Base-by-base conservation (phyloP, 2,329 filamentous ascomycete genomes). In the Polychaeton citri region DNA sequence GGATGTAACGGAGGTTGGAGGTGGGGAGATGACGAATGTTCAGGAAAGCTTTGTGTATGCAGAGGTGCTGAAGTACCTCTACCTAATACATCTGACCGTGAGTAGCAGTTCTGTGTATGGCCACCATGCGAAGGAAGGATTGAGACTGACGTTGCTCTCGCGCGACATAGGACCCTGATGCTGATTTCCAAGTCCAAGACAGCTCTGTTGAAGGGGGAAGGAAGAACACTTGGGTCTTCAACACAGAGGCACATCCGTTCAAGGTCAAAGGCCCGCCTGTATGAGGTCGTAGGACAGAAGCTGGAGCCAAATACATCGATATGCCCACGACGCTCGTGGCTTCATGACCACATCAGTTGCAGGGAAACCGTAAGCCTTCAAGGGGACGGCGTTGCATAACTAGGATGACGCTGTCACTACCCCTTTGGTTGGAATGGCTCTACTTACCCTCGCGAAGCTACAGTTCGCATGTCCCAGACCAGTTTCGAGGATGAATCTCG, bases 21-120 rank as follows among this genome's bases (percentile, higher is more conserved):
- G 81, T 7, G 81, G 80, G 1, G 58, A 60, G 0, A 74, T 70
- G 39, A 57, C 59, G 28, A 74, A 93, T 55, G 78, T 79, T 54
- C 81, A 88, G 66, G 83, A 93, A 61, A 87, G 80, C 50, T 93
- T 90, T 62, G 78, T 81, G 65, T 85, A 92, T 56, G 84, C 85
- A 0, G 85, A 93, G 64, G 80, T 86, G 43, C 55, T 93, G 57
- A 93, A 93, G 67, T 32, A 32, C 17, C 13, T 16, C 10, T 32
- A 32, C 18, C 12, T 32, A 12, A 32, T 32, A 3, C 12, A 32
- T 17, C 12, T 19, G 10, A 10, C 12, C 52, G 79, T 82, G 20
- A 73, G 66, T n/a, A 63, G 64, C 37, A 76, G 67, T 63, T 71
- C 76, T 49, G 62, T 74, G n/a, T 55, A n/a, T n/a, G n/a, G n/a